A percentile compares a stretch with the other conserved stretches of the same genome.
Conservation (phyloP, 495 filamentous ascomycete genomes). For the Penicillium psychrofluorescens region DNA sequence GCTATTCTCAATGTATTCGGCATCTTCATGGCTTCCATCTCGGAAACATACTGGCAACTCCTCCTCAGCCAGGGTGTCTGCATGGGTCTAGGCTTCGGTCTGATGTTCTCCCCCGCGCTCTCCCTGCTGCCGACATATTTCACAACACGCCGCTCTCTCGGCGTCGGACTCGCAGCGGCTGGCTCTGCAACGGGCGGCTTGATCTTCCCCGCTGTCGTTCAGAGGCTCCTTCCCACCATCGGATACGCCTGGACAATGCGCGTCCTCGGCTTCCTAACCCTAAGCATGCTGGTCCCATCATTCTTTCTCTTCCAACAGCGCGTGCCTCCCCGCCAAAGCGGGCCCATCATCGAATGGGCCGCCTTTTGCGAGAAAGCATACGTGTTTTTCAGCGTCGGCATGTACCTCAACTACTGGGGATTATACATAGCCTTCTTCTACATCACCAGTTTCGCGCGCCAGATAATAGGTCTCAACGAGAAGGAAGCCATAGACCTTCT, state of each 20-base stretch:
- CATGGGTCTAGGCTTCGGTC: slow-evolving; percentile 65
- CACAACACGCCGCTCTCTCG: slow-evolving; percentile 53
- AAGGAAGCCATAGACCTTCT: slow-evolving; percentile 57
- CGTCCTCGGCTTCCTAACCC: slow-evolving; percentile 62
- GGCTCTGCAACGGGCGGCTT: slow-evolving; percentile 72
- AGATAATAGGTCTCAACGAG: slow-evolving; percentile 49
- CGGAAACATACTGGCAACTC: slow-evolving; percentile 62
- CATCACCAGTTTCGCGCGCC: slow-evolving; percentile 52
- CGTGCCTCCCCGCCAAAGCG: slow-evolving; percentile 55
- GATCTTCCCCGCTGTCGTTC: slow-evolving; percentile 66
- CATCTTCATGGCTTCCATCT: slow-evolving; percentile 65
- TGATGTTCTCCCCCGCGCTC: slow-evolving; percentile 63
- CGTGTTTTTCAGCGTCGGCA: slow-evolving; percentile 57
- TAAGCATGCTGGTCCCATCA: slow-evolving; percentile 47
- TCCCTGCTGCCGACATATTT: slow-evolving; percentile 73
- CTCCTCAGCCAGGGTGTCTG: slow-evolving; percentile 79
- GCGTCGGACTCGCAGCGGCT: slow-evolving; percentile 58
- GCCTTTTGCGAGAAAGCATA: slow-evolving; percentile 64
- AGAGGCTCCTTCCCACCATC: slow-evolving; percentile 55
- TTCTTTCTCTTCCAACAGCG: slow-evolving; percentile 52
- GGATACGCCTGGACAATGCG: slow-evolving; percentile 80
- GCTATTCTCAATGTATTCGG: slow-evolving; percentile 53
- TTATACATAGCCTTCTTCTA: slow-evolving; percentile 76
- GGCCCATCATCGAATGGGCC: slow-evolving; percentile 57
- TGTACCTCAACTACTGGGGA: slow-evolving; percentile 59